Base-by-base conservation (phyloP, 2,329 filamentous ascomycete species). In the Pestalotiopsis sp. region DNA sequence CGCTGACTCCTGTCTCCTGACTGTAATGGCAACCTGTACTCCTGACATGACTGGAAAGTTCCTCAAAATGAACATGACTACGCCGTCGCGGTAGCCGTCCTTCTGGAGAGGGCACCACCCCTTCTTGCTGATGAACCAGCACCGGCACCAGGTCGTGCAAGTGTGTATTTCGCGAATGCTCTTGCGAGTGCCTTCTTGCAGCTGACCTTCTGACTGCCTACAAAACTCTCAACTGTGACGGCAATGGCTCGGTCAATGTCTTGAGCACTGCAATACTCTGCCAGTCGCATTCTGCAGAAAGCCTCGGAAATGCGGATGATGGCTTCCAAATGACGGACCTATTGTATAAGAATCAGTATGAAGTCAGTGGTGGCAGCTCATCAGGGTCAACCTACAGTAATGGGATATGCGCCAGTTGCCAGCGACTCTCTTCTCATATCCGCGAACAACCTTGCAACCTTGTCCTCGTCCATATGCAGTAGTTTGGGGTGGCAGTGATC, bases 191-290 rank as follows among this genome's bases (percentile, higher is more conserved):
- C 94, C 86, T 97, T 98, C 88, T 98, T 99, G 83, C 93, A 96
- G 83, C 93, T 97, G 76, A 98, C 90, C 85, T 99, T 99, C 80
- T 99, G 96, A 75, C 93, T 97, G 70, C 93, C 93, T 58, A 99
- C 93, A 77, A 99, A 99, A 68, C 93, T 97, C 73, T 98, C 95
- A 2, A 99, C 93, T 0, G 96, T 97, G 6, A 99, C 96, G 14
- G 95, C 94, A 77, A 99, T 99, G 68, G 96, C 96, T 58, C 96
- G 93, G 81, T 99, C 96, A 75, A 99, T 97, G 77, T 99, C 96
- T 69, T 92, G 89, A 1, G 92, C 83, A 5, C 92, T 92, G 81
- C 95, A 97, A 84, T 97, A 98, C 73, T 99, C 96, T 0, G 93
- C 96, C n/a, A 99, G 86, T 14, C 96, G 92, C 96, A 99, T 99